Evolutionary conservation across 129 eudicot species (phyloP), one percentile per base, ranked within the genome.

Genomic region (Artemisia annua): DNA sequence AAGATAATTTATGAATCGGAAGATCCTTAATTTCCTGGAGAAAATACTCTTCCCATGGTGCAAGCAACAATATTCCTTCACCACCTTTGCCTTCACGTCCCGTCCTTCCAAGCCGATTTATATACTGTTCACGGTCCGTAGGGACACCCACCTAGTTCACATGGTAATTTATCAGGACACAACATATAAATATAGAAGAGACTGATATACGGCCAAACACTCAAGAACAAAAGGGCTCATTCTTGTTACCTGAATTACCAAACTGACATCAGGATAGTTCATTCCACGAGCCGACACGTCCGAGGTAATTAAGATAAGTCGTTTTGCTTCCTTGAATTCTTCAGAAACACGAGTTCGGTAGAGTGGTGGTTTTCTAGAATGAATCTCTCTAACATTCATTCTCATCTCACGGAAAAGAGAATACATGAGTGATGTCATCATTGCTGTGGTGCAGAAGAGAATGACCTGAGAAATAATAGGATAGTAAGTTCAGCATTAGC

Each of bases 41-140:
- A 71, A 94, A 94, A 81, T 82, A 79, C 49, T 83, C 88, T 85
- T 94, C 99, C 96, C 96, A 94, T 14, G 96, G 91, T 59, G 99
- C 94, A 78, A 94, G 89, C 77, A 94, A 44, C 78, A 94, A 49
- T 14, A 90, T 80, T 16, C 97, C 96, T 79, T 86, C 96, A 50
- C 99, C 99, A 48, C 74, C 94, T 83, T 88, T 86, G 53, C 93
- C 97, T 85, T 81, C 94, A 20, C 96, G 80, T 22, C 97, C 97
- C 16, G 99, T 90, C 72, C 99, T 84, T 83, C 97, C 99, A 78
- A 94, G 88, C 24, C 96, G 88, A 80, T 86, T 87, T 56, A 86
- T 88, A 77, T 94, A 94, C 32, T 90, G 93, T 64, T 83, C 91
- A 49, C 97, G 83, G 65, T 90, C 96, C 9, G 81, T 24, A 60